A percentile compares a stretch with the other conserved stretches of the same genome.
Conservation (phyloP, 2,329 filamentous ascomycete genomes). For the Pseudogymnoascus destructans region DNA sequence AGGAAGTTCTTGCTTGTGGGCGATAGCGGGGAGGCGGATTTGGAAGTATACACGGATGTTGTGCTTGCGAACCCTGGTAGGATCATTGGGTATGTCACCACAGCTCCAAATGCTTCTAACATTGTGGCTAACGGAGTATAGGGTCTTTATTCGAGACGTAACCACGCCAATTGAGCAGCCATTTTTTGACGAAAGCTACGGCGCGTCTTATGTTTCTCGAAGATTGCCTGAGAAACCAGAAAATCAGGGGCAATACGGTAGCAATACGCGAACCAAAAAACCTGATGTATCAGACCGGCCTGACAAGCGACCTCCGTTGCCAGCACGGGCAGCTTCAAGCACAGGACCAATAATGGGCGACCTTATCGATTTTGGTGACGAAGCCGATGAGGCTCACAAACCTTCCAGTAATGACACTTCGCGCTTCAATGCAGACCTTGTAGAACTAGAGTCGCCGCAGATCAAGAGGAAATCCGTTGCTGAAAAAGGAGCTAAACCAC, state of each 20-base stretch:
- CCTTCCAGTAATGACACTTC: constrained; percentile 22
- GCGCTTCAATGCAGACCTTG: constrained; percentile 21
- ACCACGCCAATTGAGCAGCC: constrained; percentile 61
- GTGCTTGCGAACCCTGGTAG: constrained; percentile 70
- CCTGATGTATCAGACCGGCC: constrained; percentile 8
- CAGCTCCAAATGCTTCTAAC: not conserved
- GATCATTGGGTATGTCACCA: constrained; percentile 43
- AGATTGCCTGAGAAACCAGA: constrained; percentile 13
- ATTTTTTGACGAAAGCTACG: constrained; percentile 53
- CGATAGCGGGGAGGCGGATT: constrained; percentile 90
- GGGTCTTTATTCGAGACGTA: constrained; percentile 86
- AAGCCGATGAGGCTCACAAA: constrained; percentile 32
- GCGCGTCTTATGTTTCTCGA: constrained; percentile 27
- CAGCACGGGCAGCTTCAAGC: constrained; percentile 23
- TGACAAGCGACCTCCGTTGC: constrained; percentile 20
- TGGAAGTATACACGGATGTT: constrained; percentile 96
- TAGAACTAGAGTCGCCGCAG: constrained; percentile 20
- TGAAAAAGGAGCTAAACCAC: constrained; percentile 20
- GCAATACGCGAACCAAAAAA: constrained; percentile 9
- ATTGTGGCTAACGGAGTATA: not conserved
- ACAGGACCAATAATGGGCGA: constrained; percentile 35
- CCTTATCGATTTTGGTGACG: constrained; percentile 47
- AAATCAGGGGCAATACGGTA: constrained; percentile 7
- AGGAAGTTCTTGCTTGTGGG: constrained; percentile 84
- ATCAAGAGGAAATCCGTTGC: constrained; percentile 22